Base-by-base conservation (phyloP, 371 early-diverging fungal genomes). In the Mucor lusitanicus region DNA sequence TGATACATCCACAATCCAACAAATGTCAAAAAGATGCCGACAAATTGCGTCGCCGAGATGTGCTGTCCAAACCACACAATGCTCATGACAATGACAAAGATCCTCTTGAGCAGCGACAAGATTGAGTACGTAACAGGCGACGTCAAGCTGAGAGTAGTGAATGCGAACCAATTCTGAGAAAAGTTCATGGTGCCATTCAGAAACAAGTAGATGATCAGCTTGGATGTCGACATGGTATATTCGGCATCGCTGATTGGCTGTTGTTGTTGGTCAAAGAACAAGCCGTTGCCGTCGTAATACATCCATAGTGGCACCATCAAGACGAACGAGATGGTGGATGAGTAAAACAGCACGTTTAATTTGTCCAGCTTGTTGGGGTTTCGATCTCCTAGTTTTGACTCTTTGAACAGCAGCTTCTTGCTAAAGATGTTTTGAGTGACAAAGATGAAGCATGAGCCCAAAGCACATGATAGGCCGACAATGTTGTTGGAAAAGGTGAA, bases 51-150 rank as follows among this genome's bases (percentile, higher is more conserved):
- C 0, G 74, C 32, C 8, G 83, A 76, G 6, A 93, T 85, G 8
- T 82, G 78, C 69, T 95, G 93, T 19, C 89, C 89, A 74, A 94
- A 94, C 85, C 91, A 96, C 6, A 94, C 54, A 46, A 96, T 92
- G 60, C 87, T 85, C 48, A 92, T 90, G 33, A 87, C 87, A 73
- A 96, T 95, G 30, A 96, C 95, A 63, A 93, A 86, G 54, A 96
- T 92, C 19, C 96, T 87, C 79, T 96, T 96, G 66, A 94, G 76
- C 64, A 96, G 83, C 9, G 91, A 90, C 11, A 92, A 88, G 63
- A 96, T 92, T 6, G 92, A 91, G 76, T 94, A 96, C 2, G 95
- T 93, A 33, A 96, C 93, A 0, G 95, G 92, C 0, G 91, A 89
- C 3, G 93, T 90, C 48, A 90, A 74, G 6, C 88, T 80, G 40